Evolutionary conservation across 352 stramenopile genomes (phyloP).

Genomic region (Pythium pyrilobum): DNA sequence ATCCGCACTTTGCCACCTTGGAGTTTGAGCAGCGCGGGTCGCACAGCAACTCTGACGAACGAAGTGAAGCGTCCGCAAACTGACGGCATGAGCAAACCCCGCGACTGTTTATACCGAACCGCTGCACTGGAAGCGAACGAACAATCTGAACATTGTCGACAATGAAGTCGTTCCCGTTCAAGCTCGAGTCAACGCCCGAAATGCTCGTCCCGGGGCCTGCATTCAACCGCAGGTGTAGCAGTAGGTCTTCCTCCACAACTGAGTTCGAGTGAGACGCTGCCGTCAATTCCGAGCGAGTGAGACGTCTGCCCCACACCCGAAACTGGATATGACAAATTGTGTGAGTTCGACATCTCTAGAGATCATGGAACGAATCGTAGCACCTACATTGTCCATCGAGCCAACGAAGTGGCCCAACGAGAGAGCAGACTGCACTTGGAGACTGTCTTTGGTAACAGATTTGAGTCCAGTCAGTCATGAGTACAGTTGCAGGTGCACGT

Average conservation of each 20-base stretch:
- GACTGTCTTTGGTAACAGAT: neutral
- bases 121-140: slow-evolving; percentile 1
- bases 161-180: slow-evolving; percentile 35
- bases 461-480: neutral
- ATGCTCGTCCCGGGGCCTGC: slow-evolving; percentile 1
- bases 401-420: slow-evolving; percentile 16
- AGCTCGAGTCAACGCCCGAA: slow-evolving; percentile 26
- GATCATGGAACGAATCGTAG: no score
- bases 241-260: slow-evolving; percentile 20
- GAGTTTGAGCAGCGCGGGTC: no score
- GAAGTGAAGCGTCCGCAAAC: neutral
- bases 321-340: no score
- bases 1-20: slow-evolving; percentile 1
- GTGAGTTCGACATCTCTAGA: no score
- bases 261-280: neutral
- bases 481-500: neutral
- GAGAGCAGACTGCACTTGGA: slow-evolving; percentile 14
- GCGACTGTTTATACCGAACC: slow-evolving; percentile 27
- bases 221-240: slow-evolving; percentile 27
- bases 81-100: slow-evolving; percentile 38
- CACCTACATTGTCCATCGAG: no score
- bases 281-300: no score
- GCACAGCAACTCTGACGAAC: slow-evolving; percentile 15
- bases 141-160: slow-evolving; percentile 22
- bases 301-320: no score